Evolutionary conservation across 192 early-diverging fungal genomes (phyloP).

Genomic region (Gamsiella multidivaricata): DNA sequence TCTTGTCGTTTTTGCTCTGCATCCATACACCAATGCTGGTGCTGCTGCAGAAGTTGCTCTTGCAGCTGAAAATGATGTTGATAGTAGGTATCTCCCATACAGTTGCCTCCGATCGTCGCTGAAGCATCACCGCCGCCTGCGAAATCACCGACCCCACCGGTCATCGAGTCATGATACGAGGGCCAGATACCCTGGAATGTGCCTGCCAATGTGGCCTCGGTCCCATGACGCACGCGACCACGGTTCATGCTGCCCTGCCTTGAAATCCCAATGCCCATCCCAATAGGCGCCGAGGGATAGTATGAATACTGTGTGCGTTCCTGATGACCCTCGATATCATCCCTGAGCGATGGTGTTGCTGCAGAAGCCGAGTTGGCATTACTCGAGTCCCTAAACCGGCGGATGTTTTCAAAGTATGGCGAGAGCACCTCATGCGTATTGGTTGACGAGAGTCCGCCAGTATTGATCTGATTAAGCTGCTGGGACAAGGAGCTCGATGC

Average conservation of each 20-base stretch:
- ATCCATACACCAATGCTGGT: constrained; percentile 17
- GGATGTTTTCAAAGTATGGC: constrained; percentile 42
- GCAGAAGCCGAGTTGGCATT: constrained; percentile 9
- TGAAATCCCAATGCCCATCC: constrained; percentile 9
- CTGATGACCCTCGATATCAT: neutral
- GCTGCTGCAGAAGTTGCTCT: neutral
- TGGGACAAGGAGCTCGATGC: neutral
- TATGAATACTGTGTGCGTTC: constrained; percentile 20
- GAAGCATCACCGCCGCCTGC: neutral
- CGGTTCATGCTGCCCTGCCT: constrained; percentile 26
- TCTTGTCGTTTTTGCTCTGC: constrained; percentile 6
- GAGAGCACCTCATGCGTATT: constrained; percentile 25
- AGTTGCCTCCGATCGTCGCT: neutral
- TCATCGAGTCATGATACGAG: neutral
- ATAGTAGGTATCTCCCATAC: neutral
- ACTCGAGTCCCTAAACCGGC: constrained; percentile 24
- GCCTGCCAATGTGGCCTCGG: constrained; percentile 27
- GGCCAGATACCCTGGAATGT: constrained; percentile 33
- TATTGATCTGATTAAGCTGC: constrained; percentile 8
- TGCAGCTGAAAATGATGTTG: constrained; percentile 7
- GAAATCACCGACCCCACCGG: no score
- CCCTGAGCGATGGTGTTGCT: constrained; percentile 8
- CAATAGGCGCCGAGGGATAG: constrained; percentile 25
- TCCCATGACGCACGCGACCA: constrained; percentile 7
- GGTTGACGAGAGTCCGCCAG: neutral